These are phyloP conservation scores for Cucurbita pepo DNA, from an alignment of 306 rosid genomes.

Conservation along the genomic window DNA sequence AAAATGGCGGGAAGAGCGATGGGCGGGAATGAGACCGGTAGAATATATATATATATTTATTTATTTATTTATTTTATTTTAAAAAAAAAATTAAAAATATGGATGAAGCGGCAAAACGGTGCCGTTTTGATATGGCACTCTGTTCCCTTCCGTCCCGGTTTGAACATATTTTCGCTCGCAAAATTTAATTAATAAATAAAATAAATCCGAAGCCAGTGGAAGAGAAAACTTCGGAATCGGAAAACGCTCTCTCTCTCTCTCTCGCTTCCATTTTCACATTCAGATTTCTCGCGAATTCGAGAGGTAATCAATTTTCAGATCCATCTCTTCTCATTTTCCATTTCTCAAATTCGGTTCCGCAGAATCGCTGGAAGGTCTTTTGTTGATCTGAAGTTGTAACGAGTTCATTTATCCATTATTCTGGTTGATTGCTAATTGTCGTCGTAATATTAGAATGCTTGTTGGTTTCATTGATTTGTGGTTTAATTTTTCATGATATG, in stretches of 20 bases:
- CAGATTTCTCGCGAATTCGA: neutral
- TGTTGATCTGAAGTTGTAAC: neutral
- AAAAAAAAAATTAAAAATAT: too few relatives aligned
- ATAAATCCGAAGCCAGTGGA: neutral
- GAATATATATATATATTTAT: too few relatives aligned
- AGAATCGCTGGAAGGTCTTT: neutral
- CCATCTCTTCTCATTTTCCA: neutral
- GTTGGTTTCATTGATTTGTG: neutral
- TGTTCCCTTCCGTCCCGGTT: neutral
- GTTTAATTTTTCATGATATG: neutral
- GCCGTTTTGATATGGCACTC: neutral
- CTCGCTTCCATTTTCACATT: neutral
- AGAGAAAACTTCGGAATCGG: neutral
- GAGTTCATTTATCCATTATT: neutral
- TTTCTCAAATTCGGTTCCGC: neutral
- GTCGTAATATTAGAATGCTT: neutral
- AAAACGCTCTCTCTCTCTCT: neutral
- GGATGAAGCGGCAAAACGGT: neutral
- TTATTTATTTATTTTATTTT: too few relatives aligned
- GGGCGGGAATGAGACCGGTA: neutral
- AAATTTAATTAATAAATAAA: neutral
- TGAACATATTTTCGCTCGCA: neutral
- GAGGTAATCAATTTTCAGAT: neutral
- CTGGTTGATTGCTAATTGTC: neutral
- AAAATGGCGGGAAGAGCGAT: constrained; percentile 15